These are phyloP conservation scores for Paecilomyces dactylethromorphus DNA, from an alignment of 2,329 filamentous ascomycete species.

Conservation along the genomic window DNA sequence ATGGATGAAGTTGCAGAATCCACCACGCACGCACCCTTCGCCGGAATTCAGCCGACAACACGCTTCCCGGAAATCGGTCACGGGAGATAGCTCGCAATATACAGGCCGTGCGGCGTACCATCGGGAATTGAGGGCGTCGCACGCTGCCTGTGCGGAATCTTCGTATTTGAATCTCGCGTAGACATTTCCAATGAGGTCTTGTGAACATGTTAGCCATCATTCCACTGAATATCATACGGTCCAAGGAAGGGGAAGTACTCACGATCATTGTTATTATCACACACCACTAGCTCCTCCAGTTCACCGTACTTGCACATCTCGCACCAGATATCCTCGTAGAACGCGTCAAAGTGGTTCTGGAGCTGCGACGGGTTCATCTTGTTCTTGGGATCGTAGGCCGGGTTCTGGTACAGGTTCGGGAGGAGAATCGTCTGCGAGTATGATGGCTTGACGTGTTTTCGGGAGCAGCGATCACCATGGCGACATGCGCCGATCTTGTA, in stretches of 20 bases:
- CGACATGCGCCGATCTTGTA: conserved; percentile 99
- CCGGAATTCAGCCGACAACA: conserved; percentile 92
- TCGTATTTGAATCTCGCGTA: conserved; percentile 99
- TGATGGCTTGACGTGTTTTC: conserved; percentile 98
- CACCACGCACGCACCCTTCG: conserved; percentile 90
- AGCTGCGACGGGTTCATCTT: conserved; percentile 95
- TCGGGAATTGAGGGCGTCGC: conserved; percentile 85
- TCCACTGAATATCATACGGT: neutral
- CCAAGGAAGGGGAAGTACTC: conserved; percentile 30
- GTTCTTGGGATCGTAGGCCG: conserved; percentile 90
- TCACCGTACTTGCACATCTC: conserved; percentile 99
- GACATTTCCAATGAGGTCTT: conserved; percentile 94
- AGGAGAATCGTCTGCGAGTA: conserved; percentile 97
- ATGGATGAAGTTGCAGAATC: conserved; percentile 99
- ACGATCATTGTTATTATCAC: conserved; percentile 99
- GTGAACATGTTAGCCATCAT: neutral
- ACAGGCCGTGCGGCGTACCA: conserved; percentile 98
- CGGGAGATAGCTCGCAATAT: conserved; percentile 94
- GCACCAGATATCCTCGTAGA: conserved; percentile 99
- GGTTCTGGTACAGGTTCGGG: conserved; percentile 98
- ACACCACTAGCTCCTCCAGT: conserved; percentile 94
- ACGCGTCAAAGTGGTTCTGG: conserved; percentile 98
- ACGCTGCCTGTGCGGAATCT: conserved; percentile 86
- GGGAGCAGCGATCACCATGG: conserved; percentile 94
- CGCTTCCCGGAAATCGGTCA: conserved; percentile 96